Conservation (phyloP, 371 early-diverging fungal genomes). For the Mortierella sp. region DNA sequence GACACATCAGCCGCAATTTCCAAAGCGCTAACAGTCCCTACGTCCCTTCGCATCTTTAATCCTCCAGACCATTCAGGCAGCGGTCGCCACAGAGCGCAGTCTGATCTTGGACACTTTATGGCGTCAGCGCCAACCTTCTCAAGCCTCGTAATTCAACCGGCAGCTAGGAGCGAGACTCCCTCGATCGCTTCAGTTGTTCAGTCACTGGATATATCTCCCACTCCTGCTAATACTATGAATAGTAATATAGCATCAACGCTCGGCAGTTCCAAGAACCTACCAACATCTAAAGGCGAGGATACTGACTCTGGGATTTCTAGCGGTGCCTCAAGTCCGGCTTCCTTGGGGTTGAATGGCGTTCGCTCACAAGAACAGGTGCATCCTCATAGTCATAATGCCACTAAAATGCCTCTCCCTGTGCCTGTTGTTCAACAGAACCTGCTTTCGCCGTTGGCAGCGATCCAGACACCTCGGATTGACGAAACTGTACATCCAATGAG, state of each 20-base stretch:
- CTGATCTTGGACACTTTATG: constrained; percentile 3
- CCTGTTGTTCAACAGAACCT: not conserved
- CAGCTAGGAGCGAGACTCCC: not conserved
- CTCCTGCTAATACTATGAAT: not conserved
- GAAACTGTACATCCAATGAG: constrained; percentile 5
- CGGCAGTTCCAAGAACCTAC: not conserved
- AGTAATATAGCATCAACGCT: not conserved
- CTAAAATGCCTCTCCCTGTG: not conserved
- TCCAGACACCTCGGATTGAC: not conserved
- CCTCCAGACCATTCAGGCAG: not conserved
- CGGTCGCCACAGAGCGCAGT: not conserved
- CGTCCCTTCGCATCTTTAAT: constrained; percentile 1
- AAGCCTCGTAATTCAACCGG: not conserved
- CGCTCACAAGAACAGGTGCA: not conserved
- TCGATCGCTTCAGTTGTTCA: not conserved
- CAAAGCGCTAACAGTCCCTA: not conserved
- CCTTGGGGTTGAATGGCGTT: not conserved
- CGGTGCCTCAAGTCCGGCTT: not conserved
- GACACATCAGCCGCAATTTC: constrained; percentile 21
- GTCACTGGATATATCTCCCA: not conserved
- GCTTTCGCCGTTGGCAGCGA: not conserved
- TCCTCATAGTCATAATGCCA: not conserved
- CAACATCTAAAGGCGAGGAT: not conserved
- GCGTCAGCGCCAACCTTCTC: not conserved
- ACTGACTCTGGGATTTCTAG: constrained; percentile 3